A percentile compares a stretch with the other conserved stretches of the same genome.
phyloP scores from a whole-genome alignment of 768 basidiomycete genomes.

The Mycena rebaudengoi region DNA sequence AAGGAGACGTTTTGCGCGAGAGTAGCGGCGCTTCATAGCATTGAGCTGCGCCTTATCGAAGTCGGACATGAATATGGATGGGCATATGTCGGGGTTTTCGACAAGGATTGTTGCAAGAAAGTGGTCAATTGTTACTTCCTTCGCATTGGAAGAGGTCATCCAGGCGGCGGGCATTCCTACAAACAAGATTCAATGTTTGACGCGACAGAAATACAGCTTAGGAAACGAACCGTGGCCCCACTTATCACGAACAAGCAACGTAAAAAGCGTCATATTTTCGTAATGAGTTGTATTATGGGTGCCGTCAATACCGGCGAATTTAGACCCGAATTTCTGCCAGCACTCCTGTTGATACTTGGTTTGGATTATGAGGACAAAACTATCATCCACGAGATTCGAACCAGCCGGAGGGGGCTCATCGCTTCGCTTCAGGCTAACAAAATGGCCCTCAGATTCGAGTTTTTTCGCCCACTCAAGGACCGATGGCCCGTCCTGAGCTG shows the following conservation, averaged over 20 bases:
- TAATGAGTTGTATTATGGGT: conserved; percentile 17
- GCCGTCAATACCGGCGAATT: neutral
- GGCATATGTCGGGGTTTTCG: neutral
- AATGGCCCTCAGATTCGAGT: neutral
- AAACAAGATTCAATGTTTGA: too few relatives aligned
- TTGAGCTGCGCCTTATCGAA: conserved; percentile 14
- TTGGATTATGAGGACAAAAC: conserved; percentile 16
- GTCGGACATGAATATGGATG: conserved; percentile 7
- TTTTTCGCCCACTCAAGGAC: conserved; percentile 7
- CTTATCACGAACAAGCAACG: neutral
- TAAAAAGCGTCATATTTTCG: conserved; percentile 6
- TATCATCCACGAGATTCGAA: neutral
- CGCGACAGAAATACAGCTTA: neutral
- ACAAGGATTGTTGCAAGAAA: neutral
- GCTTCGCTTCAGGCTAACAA: conserved; percentile 3
- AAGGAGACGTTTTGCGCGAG: neutral
- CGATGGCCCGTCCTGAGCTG: neutral
- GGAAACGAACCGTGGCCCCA: neutral
- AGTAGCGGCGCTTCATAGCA: neutral
- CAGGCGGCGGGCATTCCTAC: conserved; percentile 10
- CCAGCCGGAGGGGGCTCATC: neutral
- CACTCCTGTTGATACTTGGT: conserved; percentile 12
- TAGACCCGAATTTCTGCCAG: neutral
- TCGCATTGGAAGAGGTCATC: conserved; percentile 11
- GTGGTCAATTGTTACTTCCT: conserved; percentile 4